Evolutionary conservation across 2,329 filamentous ascomycete species (phyloP).

Genomic region (Trichoderma brevicompactum): DNA sequence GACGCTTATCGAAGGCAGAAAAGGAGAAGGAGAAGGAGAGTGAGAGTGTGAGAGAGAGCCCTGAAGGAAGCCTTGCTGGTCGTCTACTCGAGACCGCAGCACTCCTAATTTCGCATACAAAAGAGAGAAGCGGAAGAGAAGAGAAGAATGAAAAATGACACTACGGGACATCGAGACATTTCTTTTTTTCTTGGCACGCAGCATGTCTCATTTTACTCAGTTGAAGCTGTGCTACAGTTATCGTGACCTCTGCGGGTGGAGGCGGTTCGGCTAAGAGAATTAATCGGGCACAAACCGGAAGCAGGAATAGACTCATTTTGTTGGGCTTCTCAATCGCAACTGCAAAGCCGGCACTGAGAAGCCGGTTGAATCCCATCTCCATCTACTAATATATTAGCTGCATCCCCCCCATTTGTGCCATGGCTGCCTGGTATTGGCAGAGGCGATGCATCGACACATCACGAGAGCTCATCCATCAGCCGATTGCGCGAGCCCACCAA

Average conservation of each 20-base stretch:
- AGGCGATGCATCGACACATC: background rate
- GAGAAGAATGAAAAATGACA: no score
- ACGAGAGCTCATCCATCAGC: conserved; percentile 5
- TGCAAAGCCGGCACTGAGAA: background rate
- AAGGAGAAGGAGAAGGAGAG: background rate
- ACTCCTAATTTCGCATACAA: background rate
- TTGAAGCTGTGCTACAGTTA: no score
- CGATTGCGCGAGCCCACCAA: background rate
- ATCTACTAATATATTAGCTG: background rate
- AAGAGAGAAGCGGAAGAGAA: no score
- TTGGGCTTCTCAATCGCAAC: background rate
- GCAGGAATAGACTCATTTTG: background rate
- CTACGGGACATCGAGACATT: no score
- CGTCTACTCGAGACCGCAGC: background rate
- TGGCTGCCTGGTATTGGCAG: background rate
- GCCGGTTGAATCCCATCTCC: background rate
- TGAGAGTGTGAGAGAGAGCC: background rate
- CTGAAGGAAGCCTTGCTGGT: background rate
- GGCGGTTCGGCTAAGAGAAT: no score
- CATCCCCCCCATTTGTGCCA: background rate
- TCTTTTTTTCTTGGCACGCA: no score
- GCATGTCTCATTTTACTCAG: no score
- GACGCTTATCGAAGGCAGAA: background rate
- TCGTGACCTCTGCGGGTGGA: no score
- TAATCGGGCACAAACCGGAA: no score